Evolutionary conservation across 306 rosid genomes (phyloP), one percentile per base, ranked within the genome.

Genomic region (Cercis canadensis): DNA sequence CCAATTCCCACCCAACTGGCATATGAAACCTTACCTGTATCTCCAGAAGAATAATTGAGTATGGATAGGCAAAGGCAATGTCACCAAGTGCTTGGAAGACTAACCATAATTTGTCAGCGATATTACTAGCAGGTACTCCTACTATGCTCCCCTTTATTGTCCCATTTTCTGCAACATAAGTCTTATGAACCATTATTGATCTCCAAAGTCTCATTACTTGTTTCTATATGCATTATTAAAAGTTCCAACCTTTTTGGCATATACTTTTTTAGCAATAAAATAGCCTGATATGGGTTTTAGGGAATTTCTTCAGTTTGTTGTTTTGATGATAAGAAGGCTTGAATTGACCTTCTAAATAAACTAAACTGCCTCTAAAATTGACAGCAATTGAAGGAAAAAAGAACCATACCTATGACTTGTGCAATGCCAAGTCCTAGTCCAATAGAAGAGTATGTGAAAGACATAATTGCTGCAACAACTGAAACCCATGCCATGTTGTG

Each of bases 41-140:
- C 81, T 92, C 96, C 15, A 90, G 86, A 61, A 92, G 84, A 70
- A 90, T 79, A 24, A 80, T 52, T 0, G 97, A 41, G 85, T 80
- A 92, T 17, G 98, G 98, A 84, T 88, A 92, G 67, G 98, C 90
- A 73, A 85, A 92, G 62, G 93, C 96, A 74, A 92, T 81, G 68
- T 90, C 98, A 61, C 93, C 96, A 41, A 92, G 81, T 60, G 93
- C 97, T 82, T 90, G 93, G 74, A 90, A 88, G 41, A 59, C 59
- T 65, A 90, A 71, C 88, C 88, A 92, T 53, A 87, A 24, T 49
- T 92, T 92, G 57, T 85, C 66, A 6, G 78, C 81, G n/a, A 63
- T n/a, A 67, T 51, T 90, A 51, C 85, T 21, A 58, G 97, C 60
- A 4, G 88, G 81, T 13, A 90, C 82, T 64, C 98, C 98, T 17